A percentile compares a stretch with the other conserved stretches of the same genome.
Conservation (phyloP, 2,329 filamentous ascomycete genomes). For the Alternaria metachromatica region DNA sequence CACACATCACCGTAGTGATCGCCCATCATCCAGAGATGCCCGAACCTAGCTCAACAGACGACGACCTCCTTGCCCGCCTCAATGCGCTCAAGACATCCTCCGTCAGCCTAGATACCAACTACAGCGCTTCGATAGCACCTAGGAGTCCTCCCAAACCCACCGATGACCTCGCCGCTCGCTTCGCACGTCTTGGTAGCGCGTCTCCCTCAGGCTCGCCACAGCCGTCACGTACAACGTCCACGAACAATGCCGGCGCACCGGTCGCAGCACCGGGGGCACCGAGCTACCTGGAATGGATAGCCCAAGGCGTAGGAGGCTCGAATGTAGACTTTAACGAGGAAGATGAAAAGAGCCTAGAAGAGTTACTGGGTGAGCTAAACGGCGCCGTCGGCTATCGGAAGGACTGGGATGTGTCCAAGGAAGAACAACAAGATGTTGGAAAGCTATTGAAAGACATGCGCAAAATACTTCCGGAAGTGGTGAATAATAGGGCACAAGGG, state of each 20-base stretch:
- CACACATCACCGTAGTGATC: background rate
- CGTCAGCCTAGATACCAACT: slow-evolving; percentile 44
- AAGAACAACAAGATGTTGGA: slow-evolving; percentile 52
- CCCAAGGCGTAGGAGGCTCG: slow-evolving; percentile 35
- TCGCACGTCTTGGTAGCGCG: slow-evolving; percentile 43
- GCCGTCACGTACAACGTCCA: slow-evolving; percentile 28
- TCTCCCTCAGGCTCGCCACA: slow-evolving; percentile 38
- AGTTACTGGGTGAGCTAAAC: slow-evolving; percentile 53
- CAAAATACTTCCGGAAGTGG: slow-evolving; percentile 47
- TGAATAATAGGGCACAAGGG: slow-evolving; percentile 20
- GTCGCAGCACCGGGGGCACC: slow-evolving; percentile 41
- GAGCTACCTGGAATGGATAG: slow-evolving; percentile 42
- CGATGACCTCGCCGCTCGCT: slow-evolving; percentile 48
- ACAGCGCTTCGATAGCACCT: slow-evolving; percentile 23
- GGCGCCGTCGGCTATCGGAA: slow-evolving; percentile 36
- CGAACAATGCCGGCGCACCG: slow-evolving; percentile 26
- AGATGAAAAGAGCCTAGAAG: slow-evolving; percentile 56
- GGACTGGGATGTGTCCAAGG: slow-evolving; percentile 49
- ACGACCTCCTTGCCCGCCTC: slow-evolving; percentile 56
- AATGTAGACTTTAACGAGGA: slow-evolving; percentile 43
- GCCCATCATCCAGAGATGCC: slow-evolving; percentile 15
- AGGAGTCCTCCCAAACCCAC: slow-evolving; percentile 21
- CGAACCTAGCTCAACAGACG: slow-evolving; percentile 36
- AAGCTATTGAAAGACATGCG: slow-evolving; percentile 51
- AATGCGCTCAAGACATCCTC: slow-evolving; percentile 57